These are phyloP conservation scores for Heliamphora pulchella DNA, from an alignment of 179 eudicot species.

Conservation along the genomic window DNA sequence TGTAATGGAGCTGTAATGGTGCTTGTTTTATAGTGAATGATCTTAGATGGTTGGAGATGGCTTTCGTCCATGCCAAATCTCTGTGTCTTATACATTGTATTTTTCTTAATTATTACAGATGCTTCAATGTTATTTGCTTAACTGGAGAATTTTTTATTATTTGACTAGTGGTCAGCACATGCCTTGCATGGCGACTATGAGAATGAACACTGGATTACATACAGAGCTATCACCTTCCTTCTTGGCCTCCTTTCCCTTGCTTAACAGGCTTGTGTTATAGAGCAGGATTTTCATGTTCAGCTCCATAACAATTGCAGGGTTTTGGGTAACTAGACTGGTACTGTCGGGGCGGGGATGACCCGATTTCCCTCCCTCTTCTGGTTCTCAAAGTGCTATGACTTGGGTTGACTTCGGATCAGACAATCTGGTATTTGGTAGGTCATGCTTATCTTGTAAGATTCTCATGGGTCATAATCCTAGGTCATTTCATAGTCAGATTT, in stretches of 20 bases:
- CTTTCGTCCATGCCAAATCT: neutral
- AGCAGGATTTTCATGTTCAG: neutral
- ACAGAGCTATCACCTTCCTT: too few species aligned
- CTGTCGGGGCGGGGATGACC: neutral
- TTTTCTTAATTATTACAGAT: neutral
- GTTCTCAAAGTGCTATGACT: too few species aligned
- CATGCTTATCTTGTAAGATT: conserved; percentile 6
- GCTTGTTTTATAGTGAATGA: neutral
- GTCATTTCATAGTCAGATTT: conserved; percentile 8
- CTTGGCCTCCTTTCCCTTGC: too few species aligned
- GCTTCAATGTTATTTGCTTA: neutral
- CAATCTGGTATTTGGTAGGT: neutral
- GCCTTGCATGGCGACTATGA: too few species aligned
- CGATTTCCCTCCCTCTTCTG: neutral
- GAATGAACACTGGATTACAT: too few species aligned
- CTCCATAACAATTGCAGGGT: too few species aligned
- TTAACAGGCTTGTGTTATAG: neutral
- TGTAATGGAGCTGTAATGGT: conserved; percentile 10
- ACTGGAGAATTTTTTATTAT: neutral
- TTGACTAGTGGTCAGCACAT: neutral
- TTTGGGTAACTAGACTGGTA: neutral
- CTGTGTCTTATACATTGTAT: neutral
- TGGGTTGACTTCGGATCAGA: neutral
- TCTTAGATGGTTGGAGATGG: neutral
- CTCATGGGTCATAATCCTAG: conserved; percentile 12